phyloP scores from a whole-genome alignment of 331 rosid genomes.

The Quercus tomentella region DNA sequence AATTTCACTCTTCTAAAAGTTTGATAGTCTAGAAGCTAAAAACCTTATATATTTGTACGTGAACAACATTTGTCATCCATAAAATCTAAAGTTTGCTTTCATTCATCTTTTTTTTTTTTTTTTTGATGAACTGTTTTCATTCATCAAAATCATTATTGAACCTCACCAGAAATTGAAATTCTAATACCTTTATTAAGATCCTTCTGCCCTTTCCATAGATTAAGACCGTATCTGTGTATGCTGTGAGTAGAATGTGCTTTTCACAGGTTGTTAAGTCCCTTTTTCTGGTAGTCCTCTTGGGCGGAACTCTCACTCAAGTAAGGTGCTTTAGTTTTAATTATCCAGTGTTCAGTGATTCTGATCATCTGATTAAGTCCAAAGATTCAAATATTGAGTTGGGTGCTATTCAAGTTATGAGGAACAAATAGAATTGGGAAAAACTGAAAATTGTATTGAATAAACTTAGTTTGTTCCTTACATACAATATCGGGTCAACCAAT shows the following conservation, averaged over 20 bases:
- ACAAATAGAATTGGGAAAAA: too few relatives aligned
- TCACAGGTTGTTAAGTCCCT: constrained; percentile 3
- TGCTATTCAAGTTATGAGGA: too few relatives aligned
- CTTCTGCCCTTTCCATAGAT: neutral
- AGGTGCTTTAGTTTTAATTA: constrained; percentile 38
- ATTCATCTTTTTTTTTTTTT: too few relatives aligned
- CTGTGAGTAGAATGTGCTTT: constrained; percentile 6
- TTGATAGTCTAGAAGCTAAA: neutral
- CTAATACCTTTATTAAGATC: neutral
- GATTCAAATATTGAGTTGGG: constrained; percentile 11
- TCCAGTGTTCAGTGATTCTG: constrained; percentile 17
- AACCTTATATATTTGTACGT: neutral
- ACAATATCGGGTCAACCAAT: too few relatives aligned
- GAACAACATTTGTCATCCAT: neutral
- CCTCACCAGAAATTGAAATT: neutral
- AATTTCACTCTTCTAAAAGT: neutral
- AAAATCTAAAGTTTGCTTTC: neutral
- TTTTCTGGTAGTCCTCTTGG: constrained; percentile 22
- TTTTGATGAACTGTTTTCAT: neutral
- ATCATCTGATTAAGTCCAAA: neutral
- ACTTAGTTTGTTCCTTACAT: too few relatives aligned
- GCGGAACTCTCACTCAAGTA: constrained; percentile 17
- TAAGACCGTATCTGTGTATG: neutral
- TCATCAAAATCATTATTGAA: neutral
- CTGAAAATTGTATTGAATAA: too few relatives aligned